Evolutionary conservation across 345 rosid genomes (phyloP), one percentile per base, ranked within the genome.

Genomic region (Garcia nutans): DNA sequence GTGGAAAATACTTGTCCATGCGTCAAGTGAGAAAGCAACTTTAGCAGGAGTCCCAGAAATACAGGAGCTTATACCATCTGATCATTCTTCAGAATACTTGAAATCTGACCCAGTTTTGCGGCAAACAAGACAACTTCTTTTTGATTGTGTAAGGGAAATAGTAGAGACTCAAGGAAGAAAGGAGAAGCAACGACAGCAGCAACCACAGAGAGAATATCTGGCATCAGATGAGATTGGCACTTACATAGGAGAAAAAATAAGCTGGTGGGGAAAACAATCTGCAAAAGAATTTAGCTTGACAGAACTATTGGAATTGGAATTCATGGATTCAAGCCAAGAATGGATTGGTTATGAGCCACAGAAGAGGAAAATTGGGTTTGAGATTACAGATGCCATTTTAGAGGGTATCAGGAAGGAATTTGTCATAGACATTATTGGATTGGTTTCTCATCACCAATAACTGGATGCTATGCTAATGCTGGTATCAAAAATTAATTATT

Each of bases 81-180:
- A 78, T 44, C 15, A 68, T 47, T 61, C 65, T n/a, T 10, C 66
- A 10, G 66, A 64, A 23, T 50, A 61, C 71, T 59, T 73, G 26
- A 82, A 70, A 78, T 79, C 87, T 26, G 85, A 79, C 41, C 81
- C 52, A 74, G 62, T 65, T 50, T 12, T 86, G 76, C 84, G 82
- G 73, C 89, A 84, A 68, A 82, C 84, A 54, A 81, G 65, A 74
- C 92, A 78, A 71, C 89, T 88, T 33, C 73, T 88, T 58, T 83
- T 85, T 47, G 90, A 88, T 49, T 88, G 84, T 31, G 82, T 83
- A 26, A 83, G 82, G 63, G 92, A 88, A 74, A 74, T 75, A 23
- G 74, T 87, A 15, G 79, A 82, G 57, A 81, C 63, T 45, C 83
- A 74, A 13, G 77, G 63, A 24, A 78, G 70, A 54, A 77, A 79